phyloP scores from a whole-genome alignment of 108 stramenopile species.

The Nitzschia palea region DNA sequence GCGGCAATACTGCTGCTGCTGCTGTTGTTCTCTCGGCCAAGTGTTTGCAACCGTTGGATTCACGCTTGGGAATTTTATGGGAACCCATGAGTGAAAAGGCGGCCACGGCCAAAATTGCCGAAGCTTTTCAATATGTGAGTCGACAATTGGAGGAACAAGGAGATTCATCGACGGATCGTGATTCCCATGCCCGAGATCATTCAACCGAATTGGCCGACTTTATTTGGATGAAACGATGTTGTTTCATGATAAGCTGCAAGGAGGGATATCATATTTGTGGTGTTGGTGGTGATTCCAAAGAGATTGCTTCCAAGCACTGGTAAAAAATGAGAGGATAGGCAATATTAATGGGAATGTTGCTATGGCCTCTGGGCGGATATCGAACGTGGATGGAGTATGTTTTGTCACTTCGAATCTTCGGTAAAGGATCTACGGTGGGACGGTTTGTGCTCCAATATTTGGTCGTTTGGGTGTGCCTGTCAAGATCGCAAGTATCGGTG shows the following conservation, averaged over 20 bases:
- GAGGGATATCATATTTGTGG: constrained; percentile 9
- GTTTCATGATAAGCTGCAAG: constrained; percentile 1
- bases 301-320: too few relatives aligned
- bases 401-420: too few relatives aligned
- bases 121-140: constrained; percentile 1
- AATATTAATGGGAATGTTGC: too few relatives aligned
- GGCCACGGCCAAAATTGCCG: not conserved
- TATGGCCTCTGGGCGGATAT: too few relatives aligned
- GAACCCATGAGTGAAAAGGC: constrained; percentile 3
- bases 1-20: not conserved
- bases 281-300: too few relatives aligned
- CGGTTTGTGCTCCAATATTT: too few relatives aligned
- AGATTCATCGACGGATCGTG: not conserved
- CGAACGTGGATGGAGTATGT: too few relatives aligned
- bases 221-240: not conserved
- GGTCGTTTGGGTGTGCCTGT: too few relatives aligned
- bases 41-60: constrained; percentile 5
- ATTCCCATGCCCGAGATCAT: not conserved
- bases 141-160: not conserved
- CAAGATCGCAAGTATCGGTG: too few relatives aligned
- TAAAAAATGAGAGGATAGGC: too few relatives aligned
- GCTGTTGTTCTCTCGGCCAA: not conserved
- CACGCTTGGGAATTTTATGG: not conserved
- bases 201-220: not conserved
- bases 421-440: too few relatives aligned